Evolutionary conservation across 139 green algal species (phyloP).

Genomic region (Volvox africanus): DNA sequence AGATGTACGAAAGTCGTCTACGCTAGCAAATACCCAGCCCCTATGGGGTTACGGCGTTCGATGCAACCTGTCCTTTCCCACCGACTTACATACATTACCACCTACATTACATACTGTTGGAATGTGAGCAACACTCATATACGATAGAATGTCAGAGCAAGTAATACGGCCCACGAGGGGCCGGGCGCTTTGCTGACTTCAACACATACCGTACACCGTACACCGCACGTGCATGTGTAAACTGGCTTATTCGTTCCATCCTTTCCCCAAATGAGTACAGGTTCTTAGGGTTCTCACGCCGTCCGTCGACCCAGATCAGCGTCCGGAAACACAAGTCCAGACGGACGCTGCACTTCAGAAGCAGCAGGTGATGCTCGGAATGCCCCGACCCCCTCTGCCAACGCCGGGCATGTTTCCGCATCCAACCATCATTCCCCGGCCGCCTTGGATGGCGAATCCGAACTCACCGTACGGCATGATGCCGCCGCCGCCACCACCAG

Average conservation of each 20-base stretch:
- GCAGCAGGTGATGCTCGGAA: not conserved
- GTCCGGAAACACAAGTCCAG: not conserved
- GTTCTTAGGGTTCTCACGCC: not conserved
- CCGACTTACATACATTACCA: too few relatives aligned
- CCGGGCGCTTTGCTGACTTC: too few relatives aligned
- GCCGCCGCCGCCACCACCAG: not conserved
- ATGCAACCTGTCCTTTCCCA: too few relatives aligned
- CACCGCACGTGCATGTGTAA: too few relatives aligned
- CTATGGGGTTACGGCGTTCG: too few relatives aligned
- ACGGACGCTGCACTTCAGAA: not conserved
- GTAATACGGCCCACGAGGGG: too few relatives aligned
- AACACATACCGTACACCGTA: too few relatives aligned
- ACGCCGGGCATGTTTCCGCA: not conserved
- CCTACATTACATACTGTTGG: too few relatives aligned
- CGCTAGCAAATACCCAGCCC: too few relatives aligned
- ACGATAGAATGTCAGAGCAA: too few relatives aligned
- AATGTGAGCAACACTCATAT: too few relatives aligned
- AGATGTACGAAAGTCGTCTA: too few relatives aligned
- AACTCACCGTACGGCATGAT: not conserved
- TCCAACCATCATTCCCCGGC: not conserved
- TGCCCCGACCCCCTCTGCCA: not conserved
- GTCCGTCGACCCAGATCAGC: not conserved
- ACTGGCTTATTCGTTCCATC: not conserved
- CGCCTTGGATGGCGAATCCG: not conserved
- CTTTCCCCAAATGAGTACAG: not conserved